Percentiles rank a stretch among this genome's conserved stretches.
Conservation (phyloP, 768 basidiomycete species). For the Serendipita sp. region DNA sequence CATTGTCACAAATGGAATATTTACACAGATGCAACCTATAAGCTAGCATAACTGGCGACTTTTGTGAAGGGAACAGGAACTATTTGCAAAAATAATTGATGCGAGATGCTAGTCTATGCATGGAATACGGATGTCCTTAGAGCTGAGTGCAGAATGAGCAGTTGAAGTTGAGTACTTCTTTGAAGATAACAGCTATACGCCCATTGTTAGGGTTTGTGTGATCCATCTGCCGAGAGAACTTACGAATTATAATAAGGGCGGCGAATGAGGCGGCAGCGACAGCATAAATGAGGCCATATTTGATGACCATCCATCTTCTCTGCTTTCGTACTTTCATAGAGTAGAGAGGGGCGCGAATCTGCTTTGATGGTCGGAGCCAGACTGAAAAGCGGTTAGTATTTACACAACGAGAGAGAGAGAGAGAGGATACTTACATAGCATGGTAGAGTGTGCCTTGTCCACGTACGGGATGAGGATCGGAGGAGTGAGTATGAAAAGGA, state of each 20-base stretch:
- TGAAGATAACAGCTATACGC: conserved; percentile 42
- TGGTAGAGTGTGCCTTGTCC: conserved; percentile 77
- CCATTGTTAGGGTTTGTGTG: conserved; percentile 10
- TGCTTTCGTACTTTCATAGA: conserved; percentile 79
- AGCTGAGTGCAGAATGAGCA: conserved; percentile 74
- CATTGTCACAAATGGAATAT: neutral
- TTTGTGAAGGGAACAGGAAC: too few species aligned
- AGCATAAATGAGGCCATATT: conserved; percentile 68
- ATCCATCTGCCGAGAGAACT: conserved; percentile 19
- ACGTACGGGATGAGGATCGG: conserved; percentile 82
- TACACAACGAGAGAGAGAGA: conserved; percentile 4
- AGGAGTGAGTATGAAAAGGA: conserved; percentile 81
- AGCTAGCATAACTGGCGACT: too few species aligned
- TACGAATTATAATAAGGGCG: conserved; percentile 65
- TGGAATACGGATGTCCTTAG: conserved; percentile 24
- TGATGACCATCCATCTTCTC: conserved; percentile 79
- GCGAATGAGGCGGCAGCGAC: conserved; percentile 51
- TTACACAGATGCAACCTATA: neutral
- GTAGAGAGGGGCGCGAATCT: conserved; percentile 84
- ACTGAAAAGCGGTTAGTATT: conserved; percentile 29
- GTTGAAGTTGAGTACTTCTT: conserved; percentile 41
- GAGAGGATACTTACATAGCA: conserved; percentile 54
- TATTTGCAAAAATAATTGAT: neutral
- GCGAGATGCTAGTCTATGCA: neutral
- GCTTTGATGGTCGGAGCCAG: conserved; percentile 90